Evolutionary conservation across 73 alveolate species (phyloP).

Genomic region (Tetrahymena elliotti): DNA sequence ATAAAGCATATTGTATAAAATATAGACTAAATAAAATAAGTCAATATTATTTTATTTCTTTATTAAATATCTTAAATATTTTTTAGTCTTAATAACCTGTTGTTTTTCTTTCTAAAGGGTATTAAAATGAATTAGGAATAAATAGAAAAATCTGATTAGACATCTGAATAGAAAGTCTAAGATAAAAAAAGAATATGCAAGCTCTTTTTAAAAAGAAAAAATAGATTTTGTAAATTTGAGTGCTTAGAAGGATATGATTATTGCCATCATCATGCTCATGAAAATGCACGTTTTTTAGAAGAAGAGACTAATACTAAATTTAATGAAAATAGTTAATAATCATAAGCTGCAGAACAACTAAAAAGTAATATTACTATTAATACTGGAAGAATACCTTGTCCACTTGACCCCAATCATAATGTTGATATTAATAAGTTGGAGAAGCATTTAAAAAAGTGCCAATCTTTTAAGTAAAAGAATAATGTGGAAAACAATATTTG

Average conservation of each 20-base stretch:
- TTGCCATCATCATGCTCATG: background rate
- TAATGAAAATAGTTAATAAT: background rate
- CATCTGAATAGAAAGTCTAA: background rate
- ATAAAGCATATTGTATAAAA: background rate
- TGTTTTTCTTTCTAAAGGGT: background rate
- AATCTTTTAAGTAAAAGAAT: conserved; percentile 13
- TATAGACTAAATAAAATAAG: background rate
- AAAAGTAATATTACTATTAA: background rate
- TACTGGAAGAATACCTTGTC: conserved; percentile 43
- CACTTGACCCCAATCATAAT: conserved; percentile 49
- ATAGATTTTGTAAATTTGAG: background rate
- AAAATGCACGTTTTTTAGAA: background rate
- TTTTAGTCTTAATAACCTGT: too few species aligned
- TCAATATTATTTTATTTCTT: background rate
- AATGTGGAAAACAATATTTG: conserved; percentile 14
- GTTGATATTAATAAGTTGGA: conserved; percentile 30
- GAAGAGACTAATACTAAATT: background rate
- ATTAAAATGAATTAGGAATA: background rate
- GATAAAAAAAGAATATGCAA: background rate
- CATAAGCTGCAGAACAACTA: background rate
- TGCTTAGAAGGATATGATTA: background rate
- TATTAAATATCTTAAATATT: background rate
- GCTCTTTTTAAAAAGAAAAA: background rate
- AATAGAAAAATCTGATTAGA: background rate
- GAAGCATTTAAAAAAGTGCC: conserved; percentile 49